Percentiles rank a stretch among this genome's conserved stretches.
phyloP scores from a whole-genome alignment of 176 grass and related monocot genomes.

The Rhipidocladum racemiflorum region DNA sequence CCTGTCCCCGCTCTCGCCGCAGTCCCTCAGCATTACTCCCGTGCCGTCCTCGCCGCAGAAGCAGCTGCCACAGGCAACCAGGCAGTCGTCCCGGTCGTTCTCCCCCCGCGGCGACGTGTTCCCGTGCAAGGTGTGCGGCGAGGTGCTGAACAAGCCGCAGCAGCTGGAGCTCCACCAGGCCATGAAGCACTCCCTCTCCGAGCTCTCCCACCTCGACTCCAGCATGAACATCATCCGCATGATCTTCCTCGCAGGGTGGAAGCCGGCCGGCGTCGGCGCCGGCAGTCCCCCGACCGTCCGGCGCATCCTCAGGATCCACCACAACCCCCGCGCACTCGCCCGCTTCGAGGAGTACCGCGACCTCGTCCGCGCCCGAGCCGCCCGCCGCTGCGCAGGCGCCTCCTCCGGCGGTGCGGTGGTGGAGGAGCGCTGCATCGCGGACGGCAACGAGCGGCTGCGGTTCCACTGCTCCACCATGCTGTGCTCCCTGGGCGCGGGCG shows the following conservation, averaged over 20 bases:
- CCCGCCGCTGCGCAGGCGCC: not conserved
- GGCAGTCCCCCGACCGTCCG: constrained; percentile 22
- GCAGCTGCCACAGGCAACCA: constrained; percentile 1
- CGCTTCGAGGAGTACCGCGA: constrained; percentile 88
- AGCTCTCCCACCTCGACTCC: constrained; percentile 62
- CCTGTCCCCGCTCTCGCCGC: constrained; percentile 35
- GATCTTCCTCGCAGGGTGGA: constrained; percentile 84
- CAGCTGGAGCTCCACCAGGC: constrained; percentile 76
- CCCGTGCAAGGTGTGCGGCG: constrained; percentile 72
- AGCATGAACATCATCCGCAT: constrained; percentile 79
- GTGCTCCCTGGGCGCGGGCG: constrained; percentile 52
- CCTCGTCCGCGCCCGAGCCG: constrained; percentile 60
- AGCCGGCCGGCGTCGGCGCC: not conserved
- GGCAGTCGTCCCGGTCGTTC: constrained; percentile 50
- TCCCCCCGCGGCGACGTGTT: constrained; percentile 47
- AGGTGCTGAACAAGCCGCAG: constrained; percentile 65
- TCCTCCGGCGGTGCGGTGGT: not conserved
- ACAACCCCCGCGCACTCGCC: constrained; percentile 51
- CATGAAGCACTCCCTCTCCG: constrained; percentile 68
- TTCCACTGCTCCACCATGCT: constrained; percentile 89
- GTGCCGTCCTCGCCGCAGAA: constrained; percentile 17
- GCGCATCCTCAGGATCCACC: constrained; percentile 80
- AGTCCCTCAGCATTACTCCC: constrained; percentile 28
- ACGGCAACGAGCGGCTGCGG: constrained; percentile 85
- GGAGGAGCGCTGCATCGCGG: constrained; percentile 76